Conservation (phyloP, 225 moss, liverwort and hornwort genomes). For the Marchantia polymorpha region DNA sequence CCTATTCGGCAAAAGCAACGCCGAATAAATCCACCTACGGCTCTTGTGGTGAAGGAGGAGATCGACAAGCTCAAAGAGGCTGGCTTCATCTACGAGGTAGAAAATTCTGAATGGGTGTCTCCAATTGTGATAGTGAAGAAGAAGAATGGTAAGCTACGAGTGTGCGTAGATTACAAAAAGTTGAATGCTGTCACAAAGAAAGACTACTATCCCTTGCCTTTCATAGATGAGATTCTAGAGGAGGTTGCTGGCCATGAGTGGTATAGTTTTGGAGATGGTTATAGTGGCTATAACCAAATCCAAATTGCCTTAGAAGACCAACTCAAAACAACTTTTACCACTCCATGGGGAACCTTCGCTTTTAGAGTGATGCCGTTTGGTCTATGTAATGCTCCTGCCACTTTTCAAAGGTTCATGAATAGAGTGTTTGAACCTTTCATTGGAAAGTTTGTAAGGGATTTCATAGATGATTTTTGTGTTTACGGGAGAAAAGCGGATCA, state of each 20-base stretch:
- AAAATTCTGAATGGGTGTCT: conserved; percentile 17
- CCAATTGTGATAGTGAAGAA: conserved; percentile 18
- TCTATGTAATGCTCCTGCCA: neutral
- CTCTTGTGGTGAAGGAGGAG: conserved; percentile 10
- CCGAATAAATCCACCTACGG: neutral
- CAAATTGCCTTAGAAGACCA: neutral
- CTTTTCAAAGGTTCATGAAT: conserved; percentile 7
- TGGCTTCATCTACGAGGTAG: conserved; percentile 1
- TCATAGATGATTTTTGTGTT: conserved; percentile 14
- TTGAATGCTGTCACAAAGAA: conserved; percentile 6
- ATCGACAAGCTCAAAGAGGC: neutral
- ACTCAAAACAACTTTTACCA: conserved; percentile 13
- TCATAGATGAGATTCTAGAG: neutral
- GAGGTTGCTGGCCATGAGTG: conserved; percentile 1
- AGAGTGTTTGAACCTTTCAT: conserved; percentile 1
- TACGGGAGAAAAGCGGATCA: neutral
- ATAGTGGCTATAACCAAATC: neutral
- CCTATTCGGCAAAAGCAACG: neutral
- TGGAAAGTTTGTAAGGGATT: neutral
- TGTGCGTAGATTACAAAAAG: neutral
- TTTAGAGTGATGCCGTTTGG: conserved; percentile 16
- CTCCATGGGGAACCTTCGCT: conserved; percentile 4
- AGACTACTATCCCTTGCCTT: conserved; percentile 1
- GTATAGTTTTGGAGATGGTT: conserved; percentile 14
- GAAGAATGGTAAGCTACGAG: neutral